These are phyloP conservation scores for Chamaecrista fasciculata DNA, from an alignment of 306 rosid genomes.

Conservation along the genomic window DNA sequence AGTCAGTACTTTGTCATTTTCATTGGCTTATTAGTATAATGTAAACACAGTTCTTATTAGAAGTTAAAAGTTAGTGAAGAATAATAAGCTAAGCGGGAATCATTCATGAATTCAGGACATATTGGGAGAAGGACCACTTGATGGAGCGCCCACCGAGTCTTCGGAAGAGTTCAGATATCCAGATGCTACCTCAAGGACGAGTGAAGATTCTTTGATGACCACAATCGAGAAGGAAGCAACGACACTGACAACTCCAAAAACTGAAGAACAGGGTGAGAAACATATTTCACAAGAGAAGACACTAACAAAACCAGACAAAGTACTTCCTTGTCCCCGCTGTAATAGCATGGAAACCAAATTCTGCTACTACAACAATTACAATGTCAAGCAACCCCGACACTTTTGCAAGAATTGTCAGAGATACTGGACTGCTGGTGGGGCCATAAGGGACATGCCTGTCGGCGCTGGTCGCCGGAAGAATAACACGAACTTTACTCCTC, in stretches of 20 bases:
- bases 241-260: constrained; percentile 45
- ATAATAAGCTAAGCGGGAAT: background rate
- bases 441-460: constrained; percentile 80
- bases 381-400: constrained; percentile 88
- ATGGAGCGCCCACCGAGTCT: constrained; percentile 15
- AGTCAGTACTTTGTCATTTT: too few relatives aligned
- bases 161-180: constrained; percentile 22
- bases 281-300: constrained; percentile 53
- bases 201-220: constrained; percentile 38
- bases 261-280: constrained; percentile 56
- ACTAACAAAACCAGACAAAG: constrained; percentile 75
- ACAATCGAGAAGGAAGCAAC: constrained; percentile 46
- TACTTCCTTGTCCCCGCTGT: constrained; percentile 84
- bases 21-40: background rate
- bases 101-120: constrained; percentile 42
- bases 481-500: constrained; percentile 54
- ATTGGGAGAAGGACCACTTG: constrained; percentile 33
- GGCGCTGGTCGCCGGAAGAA: constrained; percentile 90
- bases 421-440: constrained; percentile 95
- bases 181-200: constrained; percentile 32
- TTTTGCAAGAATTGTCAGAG: constrained; percentile 93
- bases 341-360: constrained; percentile 89
- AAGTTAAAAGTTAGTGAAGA: background rate
- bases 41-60: background rate
- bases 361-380: constrained; percentile 86